Base-by-base conservation (phyloP, 306 rosid genomes). In the Vigna unguiculata region DNA sequence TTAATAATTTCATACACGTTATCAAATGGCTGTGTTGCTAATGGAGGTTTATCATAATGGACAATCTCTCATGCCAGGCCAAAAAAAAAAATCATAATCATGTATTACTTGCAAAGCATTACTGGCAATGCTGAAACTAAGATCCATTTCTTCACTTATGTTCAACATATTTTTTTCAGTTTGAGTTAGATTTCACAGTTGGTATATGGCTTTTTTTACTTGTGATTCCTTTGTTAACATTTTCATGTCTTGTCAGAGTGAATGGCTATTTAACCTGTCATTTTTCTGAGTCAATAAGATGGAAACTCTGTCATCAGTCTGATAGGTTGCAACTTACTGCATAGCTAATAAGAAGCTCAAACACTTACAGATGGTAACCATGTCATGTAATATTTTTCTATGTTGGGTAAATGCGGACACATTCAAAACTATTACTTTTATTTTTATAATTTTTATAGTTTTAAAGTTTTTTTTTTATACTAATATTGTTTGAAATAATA, bases 1-100 rank as follows among this genome's bases (percentile, higher is more conserved):
- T 43, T 54, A 64, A 21, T 15, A 76, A 28, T 21, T 20, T 70
- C 22, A 25, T 64, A 1, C 5, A 3, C 25, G 48, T 40, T 80
- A 38, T 65, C 54, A 24, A 24, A 45, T 80, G 45, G 22, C 4
- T 73, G 16, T 17, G 24, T 65, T 74, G 49, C 52, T 69, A 32
- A 16, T 53, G 8, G 7, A 25, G 52, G 20, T 59, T 69, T 51
- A 28, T 28, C 52, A 59, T 75, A 67, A 81, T 17, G 47, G 28
- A 20, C 53, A 55, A 45, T 58, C 38, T 43, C 25, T 14, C 15
- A 14, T 45, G 38, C 58, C 47, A 19, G 6, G 40, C 32, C 32
- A 28, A 55, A 43, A 17, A 53, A 40, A 11, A 68, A 45, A 8
- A 36, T 46, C 34, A 34, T 65, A 45, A 45, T 41, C 78, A 71